Evolutionary conservation across 129 eudicot species (phyloP), one percentile per base, ranked within the genome.

Genomic region (Flaveria ramosissima): DNA sequence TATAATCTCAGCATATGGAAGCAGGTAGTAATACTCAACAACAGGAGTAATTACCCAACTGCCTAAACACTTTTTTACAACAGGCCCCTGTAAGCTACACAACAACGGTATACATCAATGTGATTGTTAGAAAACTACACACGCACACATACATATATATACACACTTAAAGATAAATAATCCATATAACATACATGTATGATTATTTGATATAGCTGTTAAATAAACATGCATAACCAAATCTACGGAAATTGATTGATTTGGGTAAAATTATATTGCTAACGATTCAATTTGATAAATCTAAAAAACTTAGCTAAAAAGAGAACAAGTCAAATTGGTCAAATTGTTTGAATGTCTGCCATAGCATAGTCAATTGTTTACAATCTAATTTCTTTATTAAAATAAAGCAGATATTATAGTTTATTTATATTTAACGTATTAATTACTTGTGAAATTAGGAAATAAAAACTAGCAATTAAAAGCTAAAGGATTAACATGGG

Each of bases 31-130:
- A 52, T 85, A 85, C 84, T 91, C 90, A 65, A 89, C 86, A n/a
- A 85, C 88, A 6, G 88, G 86, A 20, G 92, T 89, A 59, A 73
- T 52, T 21, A 71, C 80, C 97, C 97, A 88, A 77, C 82, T 68
- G 48, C 83, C 78, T 16, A 88, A 77, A 71, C 66, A 78, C 86
- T 78, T 81, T 27, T 14, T 77, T 24, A 87, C 85, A 72, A 91
- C 79, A 24, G 95, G 90, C 16, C 95, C 97, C 76, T 86, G 89
- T 83, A 87, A 86, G 84, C 97, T 91, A 83, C 74, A 74, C 73
- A 73, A 73, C 72, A 30, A 77, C 17, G 67, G 12, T 47, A 56
- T 47, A 56, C 30, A 70, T 7, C 0, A 62, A 55, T 0, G 21
- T 30, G 46, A 30, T 16, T 27, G 69, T 32, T 61, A 61, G 41